A percentile compares a stretch with the other conserved stretches of the same genome.
Evolutionary conservation across 2,329 filamentous ascomycete species (phyloP).

Genomic region (Colletotrichum nymphaeae): DNA sequence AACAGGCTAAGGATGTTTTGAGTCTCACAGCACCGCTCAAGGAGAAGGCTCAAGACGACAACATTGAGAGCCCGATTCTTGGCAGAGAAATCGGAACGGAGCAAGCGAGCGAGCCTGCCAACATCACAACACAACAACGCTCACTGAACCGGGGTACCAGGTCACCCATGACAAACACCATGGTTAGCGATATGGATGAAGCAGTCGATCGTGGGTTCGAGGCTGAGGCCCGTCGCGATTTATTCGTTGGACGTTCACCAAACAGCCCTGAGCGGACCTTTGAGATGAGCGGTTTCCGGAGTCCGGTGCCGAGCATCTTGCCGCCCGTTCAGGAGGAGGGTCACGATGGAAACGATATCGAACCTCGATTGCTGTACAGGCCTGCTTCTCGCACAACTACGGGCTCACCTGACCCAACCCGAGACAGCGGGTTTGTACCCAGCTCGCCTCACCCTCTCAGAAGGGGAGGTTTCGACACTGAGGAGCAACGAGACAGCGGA

Average conservation of each 20-base stretch:
- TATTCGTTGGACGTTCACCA: conserved; percentile 33
- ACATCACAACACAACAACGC: not conserved
- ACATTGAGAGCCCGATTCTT: conserved; percentile 52
- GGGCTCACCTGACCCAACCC: conserved; percentile 51
- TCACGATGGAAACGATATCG: conserved; percentile 56
- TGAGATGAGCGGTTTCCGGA: conserved; percentile 49
- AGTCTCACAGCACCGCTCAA: conserved; percentile 25
- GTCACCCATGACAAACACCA: conserved; percentile 9
- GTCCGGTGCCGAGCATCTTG: conserved; percentile 57
- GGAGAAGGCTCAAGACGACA: conserved; percentile 42
- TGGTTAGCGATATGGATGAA: conserved; percentile 34
- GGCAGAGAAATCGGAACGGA: conserved; percentile 40
- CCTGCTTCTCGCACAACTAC: conserved; percentile 34
- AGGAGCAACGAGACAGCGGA: conserved; percentile 64
- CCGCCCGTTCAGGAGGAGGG: conserved; percentile 65
- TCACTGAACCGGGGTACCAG: not conserved
- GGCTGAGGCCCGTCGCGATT: conserved; percentile 43
- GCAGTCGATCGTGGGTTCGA: conserved; percentile 39
- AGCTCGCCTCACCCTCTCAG: conserved; percentile 56
- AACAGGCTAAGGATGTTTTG: conserved; percentile 31
- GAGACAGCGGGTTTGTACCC: conserved; percentile 62
- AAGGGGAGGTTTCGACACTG: conserved; percentile 47
- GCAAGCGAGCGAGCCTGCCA: not conserved
- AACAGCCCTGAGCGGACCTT: conserved; percentile 21
- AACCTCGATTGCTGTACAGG: conserved; percentile 32